Evolutionary conservation across 768 basidiomycete species (phyloP), one percentile per base, ranked within the genome.

Genomic region (Coprinopsis cinerea): DNA sequence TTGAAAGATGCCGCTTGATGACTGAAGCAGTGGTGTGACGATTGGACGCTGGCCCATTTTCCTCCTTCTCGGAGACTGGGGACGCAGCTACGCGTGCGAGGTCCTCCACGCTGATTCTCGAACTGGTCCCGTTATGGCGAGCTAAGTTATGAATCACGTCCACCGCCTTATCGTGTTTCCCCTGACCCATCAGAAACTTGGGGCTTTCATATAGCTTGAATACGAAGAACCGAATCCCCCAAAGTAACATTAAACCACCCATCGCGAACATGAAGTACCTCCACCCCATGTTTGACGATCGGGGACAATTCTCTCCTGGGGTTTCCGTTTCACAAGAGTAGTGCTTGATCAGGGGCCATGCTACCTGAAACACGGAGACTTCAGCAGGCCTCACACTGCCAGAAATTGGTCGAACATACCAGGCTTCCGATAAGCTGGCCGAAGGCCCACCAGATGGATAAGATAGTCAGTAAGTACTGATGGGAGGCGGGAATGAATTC

Each of bases 401-500:
- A 20, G 23, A 9, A 1, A 24, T 20, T 9, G 14, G 17, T 25
- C 34, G 25, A 32, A 23, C 14, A 52, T 51, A 72, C 70, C 43
- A 76, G 53, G 54, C 72, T 72, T 20, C 78, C 83, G 40, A 86
- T 59, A 0, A 88, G 73, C 60, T 88, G 87, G 2, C 85, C 85
- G 27, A 88, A 71, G 4, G 83, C 82, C 88, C 88, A 90, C 82
- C 83, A 89, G 30, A 88, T 77, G 0, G 85, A 86, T 15, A 89
- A 71, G 13, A 88, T 67, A 0, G 86, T 88, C 27, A 89, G 68
- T 2, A 90, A 70, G 57, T 86, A 88, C 57, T 89, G 88, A 53
- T 88, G 84, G 1, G 79, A 77, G 2, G 77, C 76, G 0, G 87
- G 87, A 0, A 85, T 60, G 57, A 85, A 86, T 57, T 89, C 84